Evolutionary conservation across 2,329 filamentous ascomycete species (phyloP).

Genomic region (Elsinoe perseae): DNA sequence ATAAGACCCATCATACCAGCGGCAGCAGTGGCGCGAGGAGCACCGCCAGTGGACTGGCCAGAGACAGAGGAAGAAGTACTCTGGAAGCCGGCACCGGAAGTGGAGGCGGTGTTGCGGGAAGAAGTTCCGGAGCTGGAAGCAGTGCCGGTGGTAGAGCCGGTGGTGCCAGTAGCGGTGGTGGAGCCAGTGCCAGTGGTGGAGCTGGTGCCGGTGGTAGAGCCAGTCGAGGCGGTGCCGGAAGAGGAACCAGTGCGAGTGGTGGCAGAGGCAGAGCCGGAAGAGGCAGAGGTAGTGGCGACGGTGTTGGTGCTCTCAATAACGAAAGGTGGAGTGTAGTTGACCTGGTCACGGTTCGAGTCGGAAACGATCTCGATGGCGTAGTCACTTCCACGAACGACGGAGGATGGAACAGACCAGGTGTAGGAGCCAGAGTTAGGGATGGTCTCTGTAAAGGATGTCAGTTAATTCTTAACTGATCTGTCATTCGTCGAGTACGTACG

Average conservation of each 20-base stretch:
- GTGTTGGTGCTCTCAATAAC: constrained; percentile 40
- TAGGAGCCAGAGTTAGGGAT: constrained; percentile 44
- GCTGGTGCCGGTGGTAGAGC: constrained; percentile 8
- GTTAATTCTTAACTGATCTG: constrained; percentile 11
- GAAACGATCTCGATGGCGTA: constrained; percentile 49
- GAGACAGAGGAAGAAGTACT: constrained; percentile 3
- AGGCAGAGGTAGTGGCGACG: constrained; percentile 17
- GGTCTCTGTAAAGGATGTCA: constrained; percentile 30
- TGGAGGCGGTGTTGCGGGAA: constrained; percentile 74
- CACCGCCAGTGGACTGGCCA: constrained; percentile 9
- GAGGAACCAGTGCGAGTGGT: neutral
- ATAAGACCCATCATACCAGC: constrained; percentile 18
- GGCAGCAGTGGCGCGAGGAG: constrained; percentile 18
- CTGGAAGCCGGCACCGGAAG: constrained; percentile 34
- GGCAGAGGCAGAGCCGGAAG: constrained; percentile 3
- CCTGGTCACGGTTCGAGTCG: constrained; percentile 36
- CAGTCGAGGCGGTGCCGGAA: constrained; percentile 3
- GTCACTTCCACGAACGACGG: constrained; percentile 37
- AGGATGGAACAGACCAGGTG: constrained; percentile 39
- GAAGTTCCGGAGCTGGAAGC: constrained; percentile 43
- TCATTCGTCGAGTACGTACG: constrained; percentile 21
- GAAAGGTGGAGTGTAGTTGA: constrained; percentile 49
- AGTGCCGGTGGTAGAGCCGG: constrained; percentile 1
- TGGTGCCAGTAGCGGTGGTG: neutral
- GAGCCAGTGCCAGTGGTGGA: neutral